Evolutionary conservation across 768 basidiomycete species (phyloP), one percentile per base, ranked within the genome.

Genomic region (Boletus tylopilopsis): DNA sequence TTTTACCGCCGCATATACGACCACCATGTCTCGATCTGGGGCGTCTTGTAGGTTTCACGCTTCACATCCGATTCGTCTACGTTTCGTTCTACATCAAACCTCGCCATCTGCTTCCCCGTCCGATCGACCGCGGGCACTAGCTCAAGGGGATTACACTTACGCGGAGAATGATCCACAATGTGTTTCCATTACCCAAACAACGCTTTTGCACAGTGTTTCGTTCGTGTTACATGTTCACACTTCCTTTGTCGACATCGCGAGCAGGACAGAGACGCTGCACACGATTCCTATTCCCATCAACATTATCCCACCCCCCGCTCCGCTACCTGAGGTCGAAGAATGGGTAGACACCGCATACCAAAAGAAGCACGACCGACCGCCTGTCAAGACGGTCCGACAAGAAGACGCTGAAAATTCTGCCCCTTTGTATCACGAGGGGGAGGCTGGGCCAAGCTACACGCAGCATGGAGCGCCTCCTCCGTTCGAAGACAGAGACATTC

Each of bases 31-130:
- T 12, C 80, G 87, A 7, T 93, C 94, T 13, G 95, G 95, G 39
- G 94, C 93, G 36, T 87, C 91, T 18, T 93, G 92, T 65, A 84
- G 92, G 39, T 93, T 96, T 64, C 93, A 96, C 57, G 80, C 84
- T 0, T 76, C 80, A 38, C 79, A 78, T 13, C 77, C 87, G 4
- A 79, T 94, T 51, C 87, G 78, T 55, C 75, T 91, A 33, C 82
- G 92, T 4, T 88, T 97, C 51, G 72, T 94, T 24, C 73, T 97
- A 15, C 91, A 91, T 59, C 84, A 80, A 44, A 71, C 77, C 18
- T 72, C 75, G 5, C 72, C 77, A 18, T 68, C 73, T 43, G 64
- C 72, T 25, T 76, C 82, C n/a, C 75, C 81, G 15, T 57, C 74
- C 22, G 71, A 78, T 55, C 70, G 73, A 39, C 70, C 71, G 49